Evolutionary conservation across 495 filamentous ascomycete species (phyloP).

Genomic region (Podospora didyma): DNA sequence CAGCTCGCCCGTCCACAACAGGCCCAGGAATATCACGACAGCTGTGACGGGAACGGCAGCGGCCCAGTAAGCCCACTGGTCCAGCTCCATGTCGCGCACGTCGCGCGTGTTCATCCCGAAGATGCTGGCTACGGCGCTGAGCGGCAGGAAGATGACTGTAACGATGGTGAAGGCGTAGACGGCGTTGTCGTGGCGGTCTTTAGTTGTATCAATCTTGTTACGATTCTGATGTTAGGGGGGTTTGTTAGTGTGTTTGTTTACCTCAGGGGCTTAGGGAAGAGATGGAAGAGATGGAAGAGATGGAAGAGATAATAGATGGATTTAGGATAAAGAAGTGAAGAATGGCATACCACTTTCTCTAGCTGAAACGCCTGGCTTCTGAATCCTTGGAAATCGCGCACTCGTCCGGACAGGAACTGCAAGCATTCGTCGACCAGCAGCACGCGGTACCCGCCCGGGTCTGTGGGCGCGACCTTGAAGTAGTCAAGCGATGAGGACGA

Average conservation of each 20-base stretch:
- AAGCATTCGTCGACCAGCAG: constrained; percentile 4
- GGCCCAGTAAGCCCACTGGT: constrained; percentile 49
- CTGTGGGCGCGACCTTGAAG: constrained; percentile 4
- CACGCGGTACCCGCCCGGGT: not conserved
- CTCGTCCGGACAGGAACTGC: not conserved
- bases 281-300: too few species aligned
- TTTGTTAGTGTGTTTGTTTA: too few species aligned
- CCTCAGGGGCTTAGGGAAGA: too few species aligned
- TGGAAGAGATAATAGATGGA: not conserved
- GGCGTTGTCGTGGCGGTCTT: constrained; percentile 44
- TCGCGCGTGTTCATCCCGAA: constrained; percentile 59
- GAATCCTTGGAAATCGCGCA: not conserved
- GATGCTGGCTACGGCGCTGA: constrained; percentile 58
- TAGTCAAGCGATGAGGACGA: not conserved
- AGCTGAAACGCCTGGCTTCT: not conserved
- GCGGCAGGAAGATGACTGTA: constrained; percentile 58
- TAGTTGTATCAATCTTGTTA: constrained; percentile 35
- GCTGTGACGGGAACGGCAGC: constrained; percentile 42
- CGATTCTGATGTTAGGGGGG: constrained; percentile 15
- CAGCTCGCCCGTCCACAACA: constrained; percentile 31
- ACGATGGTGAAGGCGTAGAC: constrained; percentile 59
- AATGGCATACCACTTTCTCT: not conserved
- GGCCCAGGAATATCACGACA: constrained; percentile 31
- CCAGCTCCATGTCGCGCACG: constrained; percentile 44
- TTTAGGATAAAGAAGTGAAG: not conserved